Evolutionary conservation across 352 stramenopile species (phyloP).

Genomic region (Pythium volutum): DNA sequence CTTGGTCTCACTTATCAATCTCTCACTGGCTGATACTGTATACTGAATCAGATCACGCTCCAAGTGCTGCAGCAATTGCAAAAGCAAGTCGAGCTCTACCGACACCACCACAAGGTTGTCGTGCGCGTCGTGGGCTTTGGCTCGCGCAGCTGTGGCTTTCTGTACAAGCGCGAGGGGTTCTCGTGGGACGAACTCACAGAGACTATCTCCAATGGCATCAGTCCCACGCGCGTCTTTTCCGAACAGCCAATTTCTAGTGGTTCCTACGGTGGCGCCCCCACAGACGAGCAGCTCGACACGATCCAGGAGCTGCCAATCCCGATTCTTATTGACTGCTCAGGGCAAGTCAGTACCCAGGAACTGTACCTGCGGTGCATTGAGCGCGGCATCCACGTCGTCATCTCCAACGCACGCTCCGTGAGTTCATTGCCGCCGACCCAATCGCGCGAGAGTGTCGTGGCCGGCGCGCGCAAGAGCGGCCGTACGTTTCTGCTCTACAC

Average conservation of each 20-base stretch:
- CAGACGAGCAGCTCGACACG: constrained; percentile 47
- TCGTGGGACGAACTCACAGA: constrained; percentile 42
- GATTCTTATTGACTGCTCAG: constrained; percentile 73
- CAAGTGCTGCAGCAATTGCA: constrained; percentile 61
- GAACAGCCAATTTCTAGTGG: constrained; percentile 9
- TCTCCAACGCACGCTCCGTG: constrained; percentile 64
- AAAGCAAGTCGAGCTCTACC: constrained; percentile 57
- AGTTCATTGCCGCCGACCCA: constrained; percentile 46
- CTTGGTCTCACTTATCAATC: neutral
- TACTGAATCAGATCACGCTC: constrained; percentile 45
- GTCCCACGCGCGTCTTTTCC: constrained; percentile 28
- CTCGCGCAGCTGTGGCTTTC: constrained; percentile 56
- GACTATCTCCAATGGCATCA: constrained; percentile 43
- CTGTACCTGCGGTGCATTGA: constrained; percentile 63
- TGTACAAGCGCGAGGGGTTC: constrained; percentile 56
- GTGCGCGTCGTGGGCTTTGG: constrained; percentile 71
- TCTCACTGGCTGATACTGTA: neutral
- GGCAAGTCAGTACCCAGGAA: constrained; percentile 42
- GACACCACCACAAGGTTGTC: constrained; percentile 61
- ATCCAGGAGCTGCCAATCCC: constrained; percentile 70
- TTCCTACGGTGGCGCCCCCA: constrained; percentile 38
- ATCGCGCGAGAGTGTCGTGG: constrained; percentile 57
- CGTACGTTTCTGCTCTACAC: constrained; percentile 82
- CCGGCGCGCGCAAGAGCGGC: constrained; percentile 24
- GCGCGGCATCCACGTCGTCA: constrained; percentile 66